Conservation (phyloP, 176 grass and related monocot genomes). For the Hordeum vulgare region DNA sequence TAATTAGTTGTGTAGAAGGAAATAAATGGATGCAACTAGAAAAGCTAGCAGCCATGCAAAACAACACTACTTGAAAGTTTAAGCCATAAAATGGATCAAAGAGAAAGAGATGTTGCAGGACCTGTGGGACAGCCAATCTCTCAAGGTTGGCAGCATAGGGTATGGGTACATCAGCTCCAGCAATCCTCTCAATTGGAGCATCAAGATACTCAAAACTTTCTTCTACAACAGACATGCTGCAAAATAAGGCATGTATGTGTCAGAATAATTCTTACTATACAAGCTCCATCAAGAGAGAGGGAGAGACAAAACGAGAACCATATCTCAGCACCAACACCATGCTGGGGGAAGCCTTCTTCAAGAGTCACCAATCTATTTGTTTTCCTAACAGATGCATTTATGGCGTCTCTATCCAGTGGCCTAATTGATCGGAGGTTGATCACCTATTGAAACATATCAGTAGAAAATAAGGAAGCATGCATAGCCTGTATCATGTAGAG, state of each 20-base stretch:
- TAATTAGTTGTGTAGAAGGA: too few relatives aligned
- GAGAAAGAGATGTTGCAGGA: neutral
- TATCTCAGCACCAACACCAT: too few relatives aligned
- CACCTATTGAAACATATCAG: slow-evolving; percentile 47
- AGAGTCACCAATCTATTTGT: too few relatives aligned
- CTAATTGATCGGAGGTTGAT: slow-evolving; percentile 91
- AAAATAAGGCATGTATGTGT: slow-evolving; percentile 13
- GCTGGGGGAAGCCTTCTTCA: too few relatives aligned
- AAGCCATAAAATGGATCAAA: neutral
- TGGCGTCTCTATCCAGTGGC: slow-evolving; percentile 70
- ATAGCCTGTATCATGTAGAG: neutral
- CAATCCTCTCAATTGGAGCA: slow-evolving; percentile 89
- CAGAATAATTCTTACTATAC: neutral
- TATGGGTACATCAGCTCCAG: slow-evolving; percentile 93
- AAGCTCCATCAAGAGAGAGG: neutral
- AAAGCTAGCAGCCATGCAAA: too few relatives aligned
- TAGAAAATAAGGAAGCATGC: neutral
- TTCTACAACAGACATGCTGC: slow-evolving; percentile 85
- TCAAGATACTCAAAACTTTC: slow-evolving; percentile 94
- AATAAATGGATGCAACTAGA: too few relatives aligned
- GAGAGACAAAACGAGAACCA: slow-evolving; percentile 3
- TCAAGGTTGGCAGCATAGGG: slow-evolving; percentile 94
- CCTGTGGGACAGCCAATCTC: slow-evolving; percentile 93
- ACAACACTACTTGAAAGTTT: too few relatives aligned
- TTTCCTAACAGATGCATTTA: slow-evolving; percentile 91